phyloP scores from a whole-genome alignment of 2,329 filamentous ascomycete genomes.

The Fusarium sp. region DNA sequence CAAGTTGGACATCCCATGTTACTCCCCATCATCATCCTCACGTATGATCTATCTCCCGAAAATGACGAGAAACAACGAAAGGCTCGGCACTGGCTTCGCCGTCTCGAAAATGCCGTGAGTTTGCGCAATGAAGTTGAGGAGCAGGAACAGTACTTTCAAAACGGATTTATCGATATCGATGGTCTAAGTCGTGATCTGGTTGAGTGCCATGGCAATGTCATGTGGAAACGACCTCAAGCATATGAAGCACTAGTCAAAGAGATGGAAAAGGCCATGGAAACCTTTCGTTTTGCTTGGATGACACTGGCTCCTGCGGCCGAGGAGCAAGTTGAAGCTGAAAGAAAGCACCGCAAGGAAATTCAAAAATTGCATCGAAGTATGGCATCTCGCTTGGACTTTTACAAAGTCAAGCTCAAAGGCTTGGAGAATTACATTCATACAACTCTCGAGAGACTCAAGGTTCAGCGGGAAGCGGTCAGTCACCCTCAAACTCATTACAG shows the following conservation, averaged over 20 bases:
- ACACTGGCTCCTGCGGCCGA: conserved; percentile 25
- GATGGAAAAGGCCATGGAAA: conserved; percentile 59
- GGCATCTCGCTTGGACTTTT: conserved; percentile 65
- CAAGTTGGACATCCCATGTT: conserved; percentile 68
- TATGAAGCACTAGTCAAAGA: conserved; percentile 64
- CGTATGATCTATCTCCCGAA: conserved; percentile 64
- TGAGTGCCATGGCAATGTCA: conserved; percentile 69
- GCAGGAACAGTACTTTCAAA: conserved; percentile 64
- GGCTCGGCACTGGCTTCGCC: conserved; percentile 69
- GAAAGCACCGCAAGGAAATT: conserved; percentile 46
- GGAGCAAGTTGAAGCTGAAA: conserved; percentile 39
- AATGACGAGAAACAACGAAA: conserved; percentile 71
- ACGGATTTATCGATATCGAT: conserved; percentile 65
- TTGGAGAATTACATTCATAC: conserved; percentile 71
- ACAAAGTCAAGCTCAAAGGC: conserved; percentile 68
- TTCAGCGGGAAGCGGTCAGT: conserved; percentile 69
- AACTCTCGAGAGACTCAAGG: conserved; percentile 67
- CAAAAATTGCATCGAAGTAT: conserved; percentile 63
- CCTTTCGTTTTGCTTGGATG: conserved; percentile 50
- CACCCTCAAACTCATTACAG: conserved; percentile 6
- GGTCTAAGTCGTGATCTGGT: conserved; percentile 69
- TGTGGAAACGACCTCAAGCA: conserved; percentile 71
- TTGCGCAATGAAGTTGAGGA: conserved; percentile 69
- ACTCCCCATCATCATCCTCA: conserved; percentile 67
- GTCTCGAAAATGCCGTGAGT: conserved; percentile 69